A percentile compares a stretch with the other conserved stretches of the same genome.
Conservation (phyloP, 2,329 filamentous ascomycete genomes). For the Ophiobolus disseminans region DNA sequence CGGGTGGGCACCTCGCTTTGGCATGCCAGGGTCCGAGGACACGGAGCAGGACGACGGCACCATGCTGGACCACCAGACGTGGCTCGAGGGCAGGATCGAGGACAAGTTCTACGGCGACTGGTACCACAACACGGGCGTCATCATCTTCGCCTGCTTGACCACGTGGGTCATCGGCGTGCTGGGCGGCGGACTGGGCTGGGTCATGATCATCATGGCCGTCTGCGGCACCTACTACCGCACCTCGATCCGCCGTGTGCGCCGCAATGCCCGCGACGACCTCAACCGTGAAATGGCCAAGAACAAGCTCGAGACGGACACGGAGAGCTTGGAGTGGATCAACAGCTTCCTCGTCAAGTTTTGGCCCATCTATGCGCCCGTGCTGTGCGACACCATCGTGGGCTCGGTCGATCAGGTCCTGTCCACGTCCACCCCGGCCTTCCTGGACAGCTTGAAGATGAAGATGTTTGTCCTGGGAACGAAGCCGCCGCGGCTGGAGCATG, state of each 20-base stretch:
- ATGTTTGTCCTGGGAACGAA: constrained; percentile 94
- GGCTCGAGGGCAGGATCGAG: constrained; percentile 80
- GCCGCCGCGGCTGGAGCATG: constrained; percentile 93
- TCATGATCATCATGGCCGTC: constrained; percentile 88
- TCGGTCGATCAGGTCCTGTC: constrained; percentile 96
- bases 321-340: constrained; percentile 98
- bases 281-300: constrained; percentile 86
- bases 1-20: constrained; percentile 90
- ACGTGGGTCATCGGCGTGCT: constrained; percentile 91
- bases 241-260: constrained; percentile 87
- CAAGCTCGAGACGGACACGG: constrained; percentile 85
- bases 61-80: constrained; percentile 85
- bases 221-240: constrained; percentile 97
- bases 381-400: constrained; percentile 89
- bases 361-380: constrained; percentile 96
- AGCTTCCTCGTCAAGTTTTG: constrained; percentile 98
- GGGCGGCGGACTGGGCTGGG: constrained; percentile 90
- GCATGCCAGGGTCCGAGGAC: constrained; percentile 58
- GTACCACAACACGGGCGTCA: constrained; percentile 97
- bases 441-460: constrained; percentile 92
- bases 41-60: constrained; percentile 67
- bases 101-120: constrained; percentile 96
- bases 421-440: constrained; percentile 86
- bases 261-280: constrained; percentile 95
- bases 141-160: constrained; percentile 86